These are phyloP conservation scores for Cadophora sp. DNA, from an alignment of 2,329 filamentous ascomycete species.

Conservation along the genomic window DNA sequence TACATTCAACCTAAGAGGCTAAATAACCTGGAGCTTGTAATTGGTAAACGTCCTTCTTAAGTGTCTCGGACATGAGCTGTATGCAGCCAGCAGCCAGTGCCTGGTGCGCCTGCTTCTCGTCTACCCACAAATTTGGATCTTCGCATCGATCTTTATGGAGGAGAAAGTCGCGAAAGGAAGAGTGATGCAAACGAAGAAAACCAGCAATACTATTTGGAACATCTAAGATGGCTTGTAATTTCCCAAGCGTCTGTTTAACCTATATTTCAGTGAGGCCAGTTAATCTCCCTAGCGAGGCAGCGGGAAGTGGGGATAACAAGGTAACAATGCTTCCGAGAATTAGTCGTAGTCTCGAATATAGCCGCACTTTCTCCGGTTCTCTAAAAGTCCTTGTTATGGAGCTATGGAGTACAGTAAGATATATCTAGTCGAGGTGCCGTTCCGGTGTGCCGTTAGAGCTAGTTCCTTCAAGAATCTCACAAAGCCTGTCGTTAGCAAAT, in stretches of 20 bases:
- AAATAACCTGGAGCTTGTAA: slow-evolving; percentile 32
- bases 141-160: slow-evolving; percentile 34
- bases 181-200: slow-evolving; percentile 35
- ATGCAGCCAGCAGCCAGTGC: slow-evolving; percentile 42
- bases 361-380: too few species aligned
- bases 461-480: background rate
- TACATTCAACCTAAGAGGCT: slow-evolving; percentile 25
- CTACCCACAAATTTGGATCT: slow-evolving; percentile 37
- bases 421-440: background rate
- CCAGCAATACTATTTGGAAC: slow-evolving; percentile 10
- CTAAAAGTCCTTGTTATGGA: background rate
- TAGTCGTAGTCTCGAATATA: too few species aligned
- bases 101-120: slow-evolving; percentile 43
- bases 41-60: slow-evolving; percentile 33
- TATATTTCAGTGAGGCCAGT: too few species aligned
- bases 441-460: background rate
- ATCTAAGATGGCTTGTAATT: background rate
- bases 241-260: too few species aligned
- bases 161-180: slow-evolving; percentile 46
- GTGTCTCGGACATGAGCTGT: slow-evolving; percentile 41
- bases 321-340: too few species aligned
- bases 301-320: too few species aligned
- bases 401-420: background rate
- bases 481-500: background rate
- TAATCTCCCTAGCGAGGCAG: too few species aligned